A percentile compares a stretch with the other conserved stretches of the same genome.
Evolutionary conservation across 73 alveolate species (phyloP).

Genomic region (Paramecium caudatum): DNA sequence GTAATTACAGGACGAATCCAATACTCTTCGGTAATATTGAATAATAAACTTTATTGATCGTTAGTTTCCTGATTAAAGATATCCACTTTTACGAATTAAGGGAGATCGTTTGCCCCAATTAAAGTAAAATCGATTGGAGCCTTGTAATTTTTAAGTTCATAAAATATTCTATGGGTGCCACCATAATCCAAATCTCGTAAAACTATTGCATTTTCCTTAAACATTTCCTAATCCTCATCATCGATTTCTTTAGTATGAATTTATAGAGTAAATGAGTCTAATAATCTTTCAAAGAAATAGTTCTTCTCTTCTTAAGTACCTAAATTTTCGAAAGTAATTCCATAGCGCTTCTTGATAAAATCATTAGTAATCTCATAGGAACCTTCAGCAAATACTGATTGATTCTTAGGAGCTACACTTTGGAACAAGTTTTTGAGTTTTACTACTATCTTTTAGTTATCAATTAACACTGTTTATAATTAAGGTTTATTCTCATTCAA

Average conservation of each 20-base stretch:
- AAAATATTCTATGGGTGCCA: conserved; percentile 4
- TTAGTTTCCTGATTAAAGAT: conserved; percentile 1
- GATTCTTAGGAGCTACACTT: conserved; percentile 50
- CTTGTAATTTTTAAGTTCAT: background rate
- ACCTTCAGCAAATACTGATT: conserved; percentile 42
- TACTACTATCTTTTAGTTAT: background rate
- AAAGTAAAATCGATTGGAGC: conserved; percentile 11
- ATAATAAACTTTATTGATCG: background rate
- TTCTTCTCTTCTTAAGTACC: background rate
- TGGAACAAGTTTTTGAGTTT: background rate
- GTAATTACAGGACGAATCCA: conserved; percentile 10
- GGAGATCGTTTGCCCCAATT: conserved; percentile 21
- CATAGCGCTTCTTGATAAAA: background rate
- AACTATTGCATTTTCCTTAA: background rate
- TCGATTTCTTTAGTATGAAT: background rate
- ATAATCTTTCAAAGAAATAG: background rate
- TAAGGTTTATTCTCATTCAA: background rate
- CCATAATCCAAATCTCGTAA: conserved; percentile 23
- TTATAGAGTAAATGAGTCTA: background rate
- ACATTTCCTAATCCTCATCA: conserved; percentile 52
- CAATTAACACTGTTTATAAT: background rate
- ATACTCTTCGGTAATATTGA: conserved; percentile 22
- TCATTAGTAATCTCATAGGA: background rate
- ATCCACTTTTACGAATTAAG: conserved; percentile 4
- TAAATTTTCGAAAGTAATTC: background rate